Evolutionary conservation across 257 asterid genomes (phyloP), one percentile per base, ranked within the genome.

Genomic region (Nicotiana sylvestris): DNA sequence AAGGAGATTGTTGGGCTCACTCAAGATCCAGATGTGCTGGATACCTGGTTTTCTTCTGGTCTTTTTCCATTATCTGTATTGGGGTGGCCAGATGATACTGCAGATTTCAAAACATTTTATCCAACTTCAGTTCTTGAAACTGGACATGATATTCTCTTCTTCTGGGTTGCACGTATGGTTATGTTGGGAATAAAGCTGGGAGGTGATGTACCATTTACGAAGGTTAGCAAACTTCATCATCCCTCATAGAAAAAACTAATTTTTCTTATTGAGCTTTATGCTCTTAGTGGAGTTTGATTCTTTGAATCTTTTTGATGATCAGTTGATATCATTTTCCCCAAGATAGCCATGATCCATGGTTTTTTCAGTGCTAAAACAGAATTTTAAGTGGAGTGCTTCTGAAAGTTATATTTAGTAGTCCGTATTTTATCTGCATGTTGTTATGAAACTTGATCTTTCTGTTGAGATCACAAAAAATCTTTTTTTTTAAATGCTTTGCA

Each of bases 101-200:
- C 90, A 35, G 98, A 96, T 90, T 81, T 94, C 18, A 90, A 81
- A 84, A 80, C 93, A 62, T 96, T 94, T 90, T 96, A 96, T 86
- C 96, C 99, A 21, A 93, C 97, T 86, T 84, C 98, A 64, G 96
- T 96, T 83, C 97, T 94, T 78, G 98, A 96, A 90, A 96, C 99
- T 33, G 99, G 99, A 30, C 98, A 92, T 62, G 98, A 96, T 82
- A 93, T 94, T 89, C 92, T 96, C 79, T 96, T 96, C 86, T 93
- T 94, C 85, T 94, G 99, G 98, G 99, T 94, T 79, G 98, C 99
- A 80, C 96, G 98, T 76, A 94, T 94, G 99, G 99, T 93, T 85
- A 96, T 96, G 98, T 66, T 93, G 94, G 99, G 99, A 88, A 91
- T 92, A 85, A 94, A 93, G 92, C 92, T 96, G 81, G 99, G 97